Conservation (phyloP, 2,329 filamentous ascomycete species). For the Fusarium tuaranense region DNA sequence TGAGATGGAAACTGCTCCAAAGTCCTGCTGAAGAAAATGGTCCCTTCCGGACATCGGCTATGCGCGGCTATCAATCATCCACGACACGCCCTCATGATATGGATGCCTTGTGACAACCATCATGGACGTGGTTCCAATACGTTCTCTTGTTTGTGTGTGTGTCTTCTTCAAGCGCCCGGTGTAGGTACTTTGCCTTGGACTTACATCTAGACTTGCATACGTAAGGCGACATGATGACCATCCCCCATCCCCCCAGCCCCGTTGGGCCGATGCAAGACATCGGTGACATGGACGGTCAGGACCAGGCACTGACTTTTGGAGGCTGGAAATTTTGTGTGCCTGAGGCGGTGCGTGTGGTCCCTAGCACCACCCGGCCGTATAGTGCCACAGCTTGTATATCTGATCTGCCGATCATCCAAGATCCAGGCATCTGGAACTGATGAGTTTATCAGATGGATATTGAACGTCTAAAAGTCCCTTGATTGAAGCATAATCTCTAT, state of each 20-base stretch:
- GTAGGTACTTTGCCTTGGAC: background rate
- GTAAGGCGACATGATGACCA: background rate
- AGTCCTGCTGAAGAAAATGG: background rate
- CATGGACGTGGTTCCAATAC: background rate
- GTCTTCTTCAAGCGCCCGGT: background rate
- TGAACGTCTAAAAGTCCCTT: background rate
- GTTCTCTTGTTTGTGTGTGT: background rate
- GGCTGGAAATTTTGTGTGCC: background rate
- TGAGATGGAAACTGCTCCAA: background rate
- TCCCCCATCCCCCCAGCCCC: background rate
- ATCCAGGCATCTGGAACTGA: background rate
- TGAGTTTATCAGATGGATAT: background rate
- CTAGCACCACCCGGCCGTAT: slow-evolving; percentile 6
- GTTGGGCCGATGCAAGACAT: slow-evolving; percentile 37
- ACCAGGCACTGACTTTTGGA: background rate
- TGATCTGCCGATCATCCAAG: slow-evolving; percentile 10
- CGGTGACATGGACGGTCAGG: slow-evolving; percentile 1
- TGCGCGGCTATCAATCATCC: slow-evolving; percentile 24
- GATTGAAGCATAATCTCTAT: background rate
- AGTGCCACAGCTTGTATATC: background rate
- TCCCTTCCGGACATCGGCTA: slow-evolving; percentile 32
- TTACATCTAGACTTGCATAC: background rate
- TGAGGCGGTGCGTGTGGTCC: background rate
- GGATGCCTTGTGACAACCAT: background rate
- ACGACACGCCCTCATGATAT: background rate